Base-by-base conservation (phyloP, 2,329 filamentous ascomycete genomes). In the Teratosphaeria gauchensis region DNA sequence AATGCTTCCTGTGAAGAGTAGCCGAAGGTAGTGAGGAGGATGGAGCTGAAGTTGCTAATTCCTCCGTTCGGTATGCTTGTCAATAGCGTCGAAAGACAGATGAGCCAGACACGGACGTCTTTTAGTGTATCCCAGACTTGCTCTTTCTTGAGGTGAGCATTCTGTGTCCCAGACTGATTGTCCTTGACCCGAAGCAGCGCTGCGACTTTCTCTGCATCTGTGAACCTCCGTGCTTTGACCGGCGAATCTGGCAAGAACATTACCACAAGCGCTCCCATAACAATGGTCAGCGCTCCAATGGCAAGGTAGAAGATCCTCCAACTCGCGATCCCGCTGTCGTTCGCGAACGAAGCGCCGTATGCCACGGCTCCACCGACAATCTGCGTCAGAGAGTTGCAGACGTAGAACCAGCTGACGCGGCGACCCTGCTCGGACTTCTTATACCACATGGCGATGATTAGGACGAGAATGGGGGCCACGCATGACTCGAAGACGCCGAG, bases 401-500 rank as follows among this genome's bases (percentile, higher is more conserved):
- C 65, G 57, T 63, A 64, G 61, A 77, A 83, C 86, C 86, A 89
- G 71, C 84, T 88, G 2, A 89, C 84, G 4, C 83, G 81, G 0
- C 80, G 71, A 16, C 52, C 52, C 31, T 53, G 52, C 32, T 53
- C 52, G 28, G 28, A 31, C 32, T 53, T 53, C 52, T 53, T 53
- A 21, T 89, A 89, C 86, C 86, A 89, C 76, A 87, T 87, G 35
- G 80, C 78, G 0, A 82, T 86, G 57, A 89, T 76, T 56, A 89
- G 75, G 31, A 89, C 75, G 65, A 89, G 89, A 2, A 80, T 78
- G 0, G 87, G 87, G 69, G 88, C 85, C 67, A 84, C 87, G 42
- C 82, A 82, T 0, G 86, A 83, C 71, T 90, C 87, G 66, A 89
- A 89, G 57, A 88, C 81, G 62, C 87, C 87, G 4, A 90, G 80